Conservation (phyloP, 805 yeast species). For the Zygosaccharomyces lentus region DNA sequence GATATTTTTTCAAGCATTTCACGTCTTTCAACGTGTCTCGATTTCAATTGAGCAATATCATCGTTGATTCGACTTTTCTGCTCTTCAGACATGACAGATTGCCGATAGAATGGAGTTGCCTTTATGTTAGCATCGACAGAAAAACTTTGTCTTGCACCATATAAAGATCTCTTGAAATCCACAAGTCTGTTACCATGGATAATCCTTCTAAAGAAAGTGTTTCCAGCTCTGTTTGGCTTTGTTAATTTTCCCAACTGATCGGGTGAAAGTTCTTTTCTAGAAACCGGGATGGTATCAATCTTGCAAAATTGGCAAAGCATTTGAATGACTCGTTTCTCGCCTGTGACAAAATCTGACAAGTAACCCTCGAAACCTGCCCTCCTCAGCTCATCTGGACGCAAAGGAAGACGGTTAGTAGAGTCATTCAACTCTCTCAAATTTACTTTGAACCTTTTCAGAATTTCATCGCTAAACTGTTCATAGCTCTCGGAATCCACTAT, state of each 20-base stretch:
- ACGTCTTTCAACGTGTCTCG: conserved; percentile 12
- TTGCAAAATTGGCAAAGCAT: conserved; percentile 61
- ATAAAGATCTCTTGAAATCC: conserved; percentile 51
- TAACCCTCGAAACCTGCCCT: conserved; percentile 75
- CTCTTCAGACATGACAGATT: conserved; percentile 27
- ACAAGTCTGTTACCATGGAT: conserved; percentile 55
- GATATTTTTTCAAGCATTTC: conserved; percentile 14
- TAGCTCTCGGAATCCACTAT: conserved; percentile 52
- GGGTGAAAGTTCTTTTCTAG: conserved; percentile 43
- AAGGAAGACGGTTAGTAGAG: conserved; percentile 19
- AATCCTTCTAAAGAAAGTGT: conserved; percentile 49
- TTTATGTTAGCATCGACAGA: conserved; percentile 26
- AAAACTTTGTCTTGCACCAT: conserved; percentile 56
- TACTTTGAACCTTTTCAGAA: conserved; percentile 46
- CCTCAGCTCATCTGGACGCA: conserved; percentile 37
- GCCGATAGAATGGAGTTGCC: conserved; percentile 24
- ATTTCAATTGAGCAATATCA: conserved; percentile 14
- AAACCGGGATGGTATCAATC: conserved; percentile 58
- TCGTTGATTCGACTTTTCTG: conserved; percentile 15
- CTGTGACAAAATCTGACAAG: conserved; percentile 62
- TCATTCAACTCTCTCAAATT: conserved; percentile 50
- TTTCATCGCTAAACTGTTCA: conserved; percentile 38
- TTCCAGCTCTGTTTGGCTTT: conserved; percentile 38
- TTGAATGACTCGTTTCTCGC: conserved; percentile 65
- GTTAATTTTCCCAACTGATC: conserved; percentile 39